These are phyloP conservation scores for Bacidia rubella DNA, from an alignment of 495 filamentous ascomycete genomes.

Conservation along the genomic window DNA sequence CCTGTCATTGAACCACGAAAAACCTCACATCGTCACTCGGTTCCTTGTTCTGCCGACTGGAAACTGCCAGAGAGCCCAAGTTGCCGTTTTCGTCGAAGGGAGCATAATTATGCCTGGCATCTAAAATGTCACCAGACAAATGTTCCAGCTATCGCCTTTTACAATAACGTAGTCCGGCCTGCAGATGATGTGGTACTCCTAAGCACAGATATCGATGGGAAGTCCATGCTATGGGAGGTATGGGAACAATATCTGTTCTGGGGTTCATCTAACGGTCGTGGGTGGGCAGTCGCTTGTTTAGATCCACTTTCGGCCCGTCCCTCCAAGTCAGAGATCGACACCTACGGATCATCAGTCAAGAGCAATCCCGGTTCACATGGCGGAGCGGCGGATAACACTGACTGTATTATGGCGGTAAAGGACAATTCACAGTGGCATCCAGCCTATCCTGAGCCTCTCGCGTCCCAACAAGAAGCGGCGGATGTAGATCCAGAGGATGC, in stretches of 20 bases:
- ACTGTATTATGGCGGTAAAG: not conserved
- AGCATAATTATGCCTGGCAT: not conserved
- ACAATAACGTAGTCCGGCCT: slow-evolving; percentile 46
- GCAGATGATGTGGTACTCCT: slow-evolving; percentile 49
- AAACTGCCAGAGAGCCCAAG: not conserved
- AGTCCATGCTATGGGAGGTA: slow-evolving; percentile 51
- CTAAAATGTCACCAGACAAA: slow-evolving; percentile 36
- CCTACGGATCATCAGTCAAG: slow-evolving; percentile 29
- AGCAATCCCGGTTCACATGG: not conserved
- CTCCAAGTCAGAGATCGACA: slow-evolving; percentile 23
- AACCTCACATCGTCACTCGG: not conserved
- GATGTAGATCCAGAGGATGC: not conserved
- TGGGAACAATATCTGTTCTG: slow-evolving; percentile 38
- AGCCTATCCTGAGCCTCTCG: not conserved
- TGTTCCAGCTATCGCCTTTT: slow-evolving; percentile 67
- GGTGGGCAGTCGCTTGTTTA: slow-evolving; percentile 39
- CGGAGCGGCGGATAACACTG: not conserved
- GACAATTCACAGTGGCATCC: slow-evolving; percentile 17
- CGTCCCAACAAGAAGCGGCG: not conserved
- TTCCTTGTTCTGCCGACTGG: not conserved
- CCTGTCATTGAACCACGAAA: no score
- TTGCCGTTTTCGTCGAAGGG: not conserved
- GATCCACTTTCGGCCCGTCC: slow-evolving; percentile 34
- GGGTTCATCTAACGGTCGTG: slow-evolving; percentile 14
- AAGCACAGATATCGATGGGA: slow-evolving; percentile 60